Base-by-base conservation (phyloP, 2,329 filamentous ascomycete species). In the Xylariales sp. region DNA sequence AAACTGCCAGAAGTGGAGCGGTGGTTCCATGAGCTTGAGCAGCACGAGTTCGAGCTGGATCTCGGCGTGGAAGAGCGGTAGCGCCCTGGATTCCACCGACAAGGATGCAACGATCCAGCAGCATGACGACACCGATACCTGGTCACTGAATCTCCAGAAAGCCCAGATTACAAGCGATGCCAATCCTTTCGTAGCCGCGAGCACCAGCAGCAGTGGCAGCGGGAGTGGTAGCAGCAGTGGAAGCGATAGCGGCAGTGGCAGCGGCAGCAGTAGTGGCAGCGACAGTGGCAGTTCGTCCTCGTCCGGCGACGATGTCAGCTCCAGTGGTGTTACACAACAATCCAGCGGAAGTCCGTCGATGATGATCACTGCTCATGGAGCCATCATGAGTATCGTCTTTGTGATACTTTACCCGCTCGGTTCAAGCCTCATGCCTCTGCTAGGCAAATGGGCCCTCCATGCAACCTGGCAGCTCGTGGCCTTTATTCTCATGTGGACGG, bases 381-480 rank as follows among this genome's bases (percentile, higher is more conserved):
- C 79, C 47, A 60, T 83, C 50, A 79, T 83, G 77, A 69, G 70
- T 18, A 52, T 82, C 31, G 71, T 74, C 14, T 78, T 82, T 46
- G 67, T 75, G 4, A 50, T 75, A 11, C 59, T 80, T 16, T 83
- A 80, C 45, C 81, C 81, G 1, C 46, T 81, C 3, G 81, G 78
- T 5, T 68, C 79, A 7, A 60, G 78, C 4, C 53, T 81, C 28
- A 81, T 83, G 71, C 75, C 78, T 3, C 44, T 82, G 4, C 44
- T 80, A 6, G 70, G 74, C 30, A 74, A 66, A 32, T 81, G 72
- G 72, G 53, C 70, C 37, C 46, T 78, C n/a, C 81, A 85, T 50
- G 75, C 67, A 6, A 59, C 58, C 8, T 71, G 74, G 59, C 81
- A 85, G 55, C 47, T 65, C 2, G 39, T 80, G 12, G 63, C 67